A percentile compares a stretch with the other conserved stretches of the same genome.
Conservation (phyloP, 306 rosid species). For the Argentina anserina region DNA sequence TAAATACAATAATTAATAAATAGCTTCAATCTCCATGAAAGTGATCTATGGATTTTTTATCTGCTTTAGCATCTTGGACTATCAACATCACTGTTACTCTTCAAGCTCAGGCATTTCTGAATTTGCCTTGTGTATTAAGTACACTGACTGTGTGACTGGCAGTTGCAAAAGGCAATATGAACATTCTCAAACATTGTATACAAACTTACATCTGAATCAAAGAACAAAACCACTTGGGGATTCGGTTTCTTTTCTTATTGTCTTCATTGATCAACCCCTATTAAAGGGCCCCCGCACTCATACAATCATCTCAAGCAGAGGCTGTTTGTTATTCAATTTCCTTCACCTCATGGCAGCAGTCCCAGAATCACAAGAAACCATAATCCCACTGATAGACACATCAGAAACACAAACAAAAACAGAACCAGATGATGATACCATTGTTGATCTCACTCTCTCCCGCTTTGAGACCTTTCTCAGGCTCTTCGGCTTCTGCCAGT, state of each 20-base stretch:
- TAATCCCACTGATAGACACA: slow-evolving; percentile 16
- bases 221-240: background rate
- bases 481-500: slow-evolving; percentile 35
- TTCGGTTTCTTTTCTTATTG: background rate
- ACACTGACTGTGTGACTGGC: background rate
- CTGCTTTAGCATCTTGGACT: background rate
- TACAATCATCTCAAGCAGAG: background rate
- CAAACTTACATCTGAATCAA: background rate
- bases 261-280: background rate
- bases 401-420: slow-evolving; percentile 1
- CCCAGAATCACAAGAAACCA: slow-evolving; percentile 3
- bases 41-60: background rate
- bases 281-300: background rate
- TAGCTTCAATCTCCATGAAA: background rate
- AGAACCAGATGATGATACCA: slow-evolving; percentile 11
- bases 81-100: background rate
- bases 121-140: background rate
- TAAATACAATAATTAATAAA: background rate
- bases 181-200: background rate
- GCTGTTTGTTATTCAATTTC: background rate
- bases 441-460: slow-evolving; percentile 21
- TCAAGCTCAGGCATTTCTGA: background rate
- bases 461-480: slow-evolving; percentile 29
- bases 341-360: slow-evolving; percentile 12
- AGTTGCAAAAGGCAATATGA: background rate